phyloP scores from a whole-genome alignment of 441 rosid genomes.

The Metrosideros polymorpha region DNA sequence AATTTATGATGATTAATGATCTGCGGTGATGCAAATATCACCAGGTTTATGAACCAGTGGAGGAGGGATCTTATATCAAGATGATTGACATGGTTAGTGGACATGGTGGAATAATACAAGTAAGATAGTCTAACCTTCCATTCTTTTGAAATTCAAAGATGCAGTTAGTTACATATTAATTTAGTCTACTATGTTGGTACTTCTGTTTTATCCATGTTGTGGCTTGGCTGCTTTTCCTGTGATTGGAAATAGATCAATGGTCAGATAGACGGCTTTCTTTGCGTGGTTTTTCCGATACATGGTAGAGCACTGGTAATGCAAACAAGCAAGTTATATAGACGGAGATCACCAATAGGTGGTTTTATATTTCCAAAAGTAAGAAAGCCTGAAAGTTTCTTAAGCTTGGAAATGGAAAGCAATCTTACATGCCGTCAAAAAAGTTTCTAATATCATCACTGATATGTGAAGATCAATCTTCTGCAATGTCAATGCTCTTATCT shows the following conservation, averaged over 20 bases:
- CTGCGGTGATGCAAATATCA: constrained; percentile 5
- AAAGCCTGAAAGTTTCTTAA: not conserved
- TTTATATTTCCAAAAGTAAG: not conserved
- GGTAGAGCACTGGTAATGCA: not conserved
- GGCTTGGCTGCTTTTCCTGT: not conserved
- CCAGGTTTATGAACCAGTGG: constrained; percentile 98
- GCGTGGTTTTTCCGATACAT: not conserved
- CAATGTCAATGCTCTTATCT: not conserved
- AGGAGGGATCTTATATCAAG: constrained; percentile 98
- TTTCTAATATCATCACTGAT: not conserved
- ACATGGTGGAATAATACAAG: constrained; percentile 96
- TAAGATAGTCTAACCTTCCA: constrained; percentile 12
- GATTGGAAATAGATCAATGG: not conserved
- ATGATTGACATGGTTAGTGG: constrained; percentile 99
- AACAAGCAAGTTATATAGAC: not conserved
- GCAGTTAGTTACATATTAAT: not conserved
- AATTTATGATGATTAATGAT: constrained; percentile 4
- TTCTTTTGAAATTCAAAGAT: not conserved
- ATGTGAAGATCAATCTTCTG: not conserved
- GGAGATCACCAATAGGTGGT: not conserved
- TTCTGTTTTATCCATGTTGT: not conserved
- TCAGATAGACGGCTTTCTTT: not conserved
- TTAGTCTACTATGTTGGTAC: not conserved
- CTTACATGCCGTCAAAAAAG: not conserved
- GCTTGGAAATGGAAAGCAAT: not conserved